A percentile compares a stretch with the other conserved stretches of the same genome.
Conservation (phyloP, 257 asterid genomes). For the Gentiana dahurica region DNA sequence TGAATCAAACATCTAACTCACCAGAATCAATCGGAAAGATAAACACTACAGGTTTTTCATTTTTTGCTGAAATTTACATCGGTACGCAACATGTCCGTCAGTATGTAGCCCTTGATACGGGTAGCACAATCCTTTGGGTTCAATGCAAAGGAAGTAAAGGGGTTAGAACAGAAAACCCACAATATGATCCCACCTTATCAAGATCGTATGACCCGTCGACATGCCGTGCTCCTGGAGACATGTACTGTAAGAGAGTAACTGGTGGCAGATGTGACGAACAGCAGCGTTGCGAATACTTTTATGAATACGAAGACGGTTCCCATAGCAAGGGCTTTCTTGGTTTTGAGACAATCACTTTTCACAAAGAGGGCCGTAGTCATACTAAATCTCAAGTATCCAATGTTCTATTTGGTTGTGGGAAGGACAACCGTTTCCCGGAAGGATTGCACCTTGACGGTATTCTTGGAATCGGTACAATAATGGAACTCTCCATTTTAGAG, state of each 20-base stretch:
- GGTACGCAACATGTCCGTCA: background rate
- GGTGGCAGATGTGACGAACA: background rate
- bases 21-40: too few relatives aligned
- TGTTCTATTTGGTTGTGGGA: background rate
- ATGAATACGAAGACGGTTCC: background rate
- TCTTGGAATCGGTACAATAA: background rate
- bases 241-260: background rate
- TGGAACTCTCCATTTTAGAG: background rate
- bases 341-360: background rate
- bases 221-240: background rate
- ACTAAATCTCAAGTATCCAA: background rate
- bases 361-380: background rate
- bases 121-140: background rate
- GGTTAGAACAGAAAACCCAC: background rate
- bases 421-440: background rate
- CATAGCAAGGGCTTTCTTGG: background rate
- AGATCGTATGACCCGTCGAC: background rate
- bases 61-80: background rate
- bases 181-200: constrained; percentile 9
- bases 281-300: too few relatives aligned
- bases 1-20: too few relatives aligned
- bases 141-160: background rate
- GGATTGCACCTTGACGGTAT: background rate
- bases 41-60: too few relatives aligned
- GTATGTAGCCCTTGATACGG: background rate